Base-by-base conservation (phyloP, 352 stramenopile genomes). In the Elongisporangium anandrum region DNA sequence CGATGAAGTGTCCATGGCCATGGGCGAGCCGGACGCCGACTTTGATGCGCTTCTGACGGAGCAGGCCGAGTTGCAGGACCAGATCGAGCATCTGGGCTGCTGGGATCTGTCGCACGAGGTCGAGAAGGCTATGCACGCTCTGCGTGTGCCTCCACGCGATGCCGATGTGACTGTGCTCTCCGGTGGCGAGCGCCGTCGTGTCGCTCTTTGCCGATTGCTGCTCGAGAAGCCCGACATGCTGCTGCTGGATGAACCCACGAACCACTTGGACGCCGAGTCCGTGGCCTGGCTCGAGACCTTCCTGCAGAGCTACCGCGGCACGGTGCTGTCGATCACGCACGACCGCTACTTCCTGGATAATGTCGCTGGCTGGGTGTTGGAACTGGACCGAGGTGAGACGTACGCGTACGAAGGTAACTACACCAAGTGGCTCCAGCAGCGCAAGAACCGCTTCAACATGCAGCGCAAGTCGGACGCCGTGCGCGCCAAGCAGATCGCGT, bases 331-430 rank as follows among this genome's bases (percentile, higher is more conserved):
- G 26, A 98, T 99, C 66, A 99, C 97, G 22, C 97, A 99, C 81
- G 97, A 99, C 71, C 84, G 97, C 20, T 99, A 99, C 74, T 99
- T 99, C 68, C 64, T 99, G 23, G 96, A 99, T 66, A 98, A 99
- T 66, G 96, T 99, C 5, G 94, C 94, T 8, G 81, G 94, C 22
- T 99, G 97, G 95, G 98, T 99, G 61, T 72, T 99, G 3, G 96
- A 99, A 68, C 78, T 99, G 2, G 96, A 99, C 70, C 84, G 94
- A 53, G 96, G 97, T 19, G 79, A 98, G 64, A 97, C 94, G n/a
- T 97, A 98, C 73, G 95, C 95, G 41, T 98, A 98, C 76, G 92
- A 99, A 77, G 97, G 97, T 38, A 99, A 99, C 73, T 99, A 99
- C 79, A 96, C 90, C n/a, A 77, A 87, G 56, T 99, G 96, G 92